A percentile compares a stretch with the other conserved stretches of the same genome.
phyloP scores from a whole-genome alignment of 108 stramenopile genomes.

The Epithemia pelagica region DNA sequence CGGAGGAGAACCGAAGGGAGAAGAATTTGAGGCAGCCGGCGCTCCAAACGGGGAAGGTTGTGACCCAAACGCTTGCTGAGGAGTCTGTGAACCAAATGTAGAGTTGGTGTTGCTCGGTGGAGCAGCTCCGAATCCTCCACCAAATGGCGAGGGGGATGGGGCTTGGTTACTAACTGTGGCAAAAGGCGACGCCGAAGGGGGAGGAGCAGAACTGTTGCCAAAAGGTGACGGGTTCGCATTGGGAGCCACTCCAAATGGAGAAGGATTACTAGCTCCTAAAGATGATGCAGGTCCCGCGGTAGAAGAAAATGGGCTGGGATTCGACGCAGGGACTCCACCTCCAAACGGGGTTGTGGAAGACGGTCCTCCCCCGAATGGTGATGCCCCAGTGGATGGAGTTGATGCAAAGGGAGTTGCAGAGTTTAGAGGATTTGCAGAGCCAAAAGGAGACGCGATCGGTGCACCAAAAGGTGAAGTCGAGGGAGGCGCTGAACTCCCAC shows the following conservation, averaged over 20 bases:
- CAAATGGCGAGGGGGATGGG: conserved; percentile 5
- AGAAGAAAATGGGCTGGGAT: not conserved
- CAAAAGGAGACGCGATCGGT: conserved; percentile 14
- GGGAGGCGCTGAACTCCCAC: conserved; percentile 15
- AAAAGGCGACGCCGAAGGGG: not conserved
- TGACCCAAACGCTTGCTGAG: not conserved
- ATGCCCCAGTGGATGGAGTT: not conserved
- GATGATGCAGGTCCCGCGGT: conserved; percentile 13
- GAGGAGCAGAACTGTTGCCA: not conserved
- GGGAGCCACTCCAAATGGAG: conserved; percentile 15
- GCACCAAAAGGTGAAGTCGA: conserved; percentile 21
- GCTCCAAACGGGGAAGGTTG: conserved; percentile 17
- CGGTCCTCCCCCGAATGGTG: conserved; percentile 22
- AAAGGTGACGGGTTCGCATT: not conserved
- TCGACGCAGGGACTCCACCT: not conserved
- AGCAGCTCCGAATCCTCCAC: too few species aligned
- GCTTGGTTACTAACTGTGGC: conserved; percentile 6
- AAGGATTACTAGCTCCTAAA: conserved; percentile 17
- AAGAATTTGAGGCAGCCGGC: conserved; percentile 8
- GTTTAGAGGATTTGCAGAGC: not conserved
- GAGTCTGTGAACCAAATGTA: not conserved
- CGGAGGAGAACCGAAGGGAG: conserved; percentile 22
- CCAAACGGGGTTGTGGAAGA: not conserved
- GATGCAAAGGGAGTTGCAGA: not conserved
- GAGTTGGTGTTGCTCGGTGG: too few species aligned